A percentile compares a stretch with the other conserved stretches of the same genome.
Evolutionary conservation across 139 green algal species (phyloP).

Genomic region (Deuterostichococcus epilithicus): DNA sequence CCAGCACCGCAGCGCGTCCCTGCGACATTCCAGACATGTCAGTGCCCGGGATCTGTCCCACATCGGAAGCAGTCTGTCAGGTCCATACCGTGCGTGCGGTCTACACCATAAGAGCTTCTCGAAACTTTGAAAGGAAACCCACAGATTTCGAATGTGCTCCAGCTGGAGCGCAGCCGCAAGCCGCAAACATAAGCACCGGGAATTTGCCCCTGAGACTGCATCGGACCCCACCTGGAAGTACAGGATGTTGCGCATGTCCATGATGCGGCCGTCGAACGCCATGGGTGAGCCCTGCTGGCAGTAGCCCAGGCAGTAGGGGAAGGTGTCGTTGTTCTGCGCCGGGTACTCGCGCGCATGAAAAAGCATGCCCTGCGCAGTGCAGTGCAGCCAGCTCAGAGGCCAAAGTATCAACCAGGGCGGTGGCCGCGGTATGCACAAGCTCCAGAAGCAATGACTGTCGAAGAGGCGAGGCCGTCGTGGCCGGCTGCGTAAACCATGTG

Average conservation of each 20-base stretch:
- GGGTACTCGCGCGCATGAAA: slow-evolving; percentile 39
- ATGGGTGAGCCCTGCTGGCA: slow-evolving; percentile 27
- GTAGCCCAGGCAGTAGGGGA: slow-evolving; percentile 28
- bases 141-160: no score
- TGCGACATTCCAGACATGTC: not conserved
- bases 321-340: not conserved
- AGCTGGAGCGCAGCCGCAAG: not conserved
- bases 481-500: no score
- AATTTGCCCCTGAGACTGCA: not conserved
- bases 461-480: no score
- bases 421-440: no score
- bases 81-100: not conserved
- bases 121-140: no score
- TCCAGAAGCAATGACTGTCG: no score
- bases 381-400: no score
- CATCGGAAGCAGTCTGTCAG: not conserved
- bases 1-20: slow-evolving; percentile 7
- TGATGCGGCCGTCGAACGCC: slow-evolving; percentile 5
- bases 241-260: slow-evolving; percentile 39
- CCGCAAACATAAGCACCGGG: not conserved
- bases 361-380: slow-evolving; percentile 14
- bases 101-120: no score
- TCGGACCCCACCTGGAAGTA: slow-evolving; percentile 37
- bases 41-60: not conserved
- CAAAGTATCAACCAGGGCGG: no score